Evolutionary conservation across 78 protist genomes (phyloP), one percentile per base, ranked within the genome.

Genomic region (Dictyostelium purpureum): DNA sequence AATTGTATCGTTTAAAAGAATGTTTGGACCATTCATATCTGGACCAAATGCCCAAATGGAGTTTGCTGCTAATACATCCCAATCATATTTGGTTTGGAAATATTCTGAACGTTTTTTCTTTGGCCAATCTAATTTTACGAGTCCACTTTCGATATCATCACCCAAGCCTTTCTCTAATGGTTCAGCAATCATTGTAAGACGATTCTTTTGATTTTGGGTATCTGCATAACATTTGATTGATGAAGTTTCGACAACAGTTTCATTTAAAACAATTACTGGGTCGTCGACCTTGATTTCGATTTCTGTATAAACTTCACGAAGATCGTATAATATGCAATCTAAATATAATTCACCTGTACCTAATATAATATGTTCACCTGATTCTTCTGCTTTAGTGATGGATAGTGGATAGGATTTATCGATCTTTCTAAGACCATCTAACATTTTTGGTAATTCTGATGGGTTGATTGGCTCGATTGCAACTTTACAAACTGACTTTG

Each of bases 331-430:
- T 42, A 94, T 96, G 73, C 99, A 97, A 78, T 99, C 99, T 24
- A 99, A 45, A 95, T 97, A 97, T 33, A 99, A 88, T 94, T 99
- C 99, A 21, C 99, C 99, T 1, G 99, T 97, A 26, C 99, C 99
- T 5, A 96, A 4, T 35, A 99, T 54, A 10, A 96, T 69, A 78
- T 98, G 99, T 96, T 98, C 99, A 26, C 99, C 99, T 0, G 97
- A 87, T 89, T 99, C 99, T 52, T 98, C 99, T 18, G 96, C 99
- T 66, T 94, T 77, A 54, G 99, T 95, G 10, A 24, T 1, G 16
- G 89, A 74, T 33, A 95, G 75, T 26, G 99, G 99, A 77, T 98
- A 99, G 10, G 95, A 90, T 96, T 98, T 97, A 95, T 94, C 93
- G 73, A 97, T 47, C 63, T 93, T 95, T 9, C 99, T 95, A 69